These are phyloP conservation scores for Zygosaccharomyces bailii DNA, from an alignment of 805 yeast genomes.

Conservation along the genomic window DNA sequence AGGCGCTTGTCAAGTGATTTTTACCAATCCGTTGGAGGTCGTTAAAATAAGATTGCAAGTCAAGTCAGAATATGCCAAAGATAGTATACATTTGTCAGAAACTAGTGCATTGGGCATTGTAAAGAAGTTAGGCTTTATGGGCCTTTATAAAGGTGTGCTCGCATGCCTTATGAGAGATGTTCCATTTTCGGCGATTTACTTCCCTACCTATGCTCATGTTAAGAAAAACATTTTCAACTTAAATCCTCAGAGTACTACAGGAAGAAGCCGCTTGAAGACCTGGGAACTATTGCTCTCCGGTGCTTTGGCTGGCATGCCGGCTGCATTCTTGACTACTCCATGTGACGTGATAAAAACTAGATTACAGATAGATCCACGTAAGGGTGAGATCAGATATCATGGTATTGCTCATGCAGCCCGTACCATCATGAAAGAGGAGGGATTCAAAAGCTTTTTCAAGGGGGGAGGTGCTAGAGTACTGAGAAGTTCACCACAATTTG, in stretches of 20 bases:
- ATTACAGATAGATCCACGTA: slow-evolving; percentile 76
- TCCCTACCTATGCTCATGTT: slow-evolving; percentile 94
- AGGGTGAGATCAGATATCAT: slow-evolving; percentile 71
- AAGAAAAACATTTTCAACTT: slow-evolving; percentile 78
- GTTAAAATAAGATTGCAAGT: slow-evolving; percentile 93
- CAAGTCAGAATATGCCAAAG: slow-evolving; percentile 64
- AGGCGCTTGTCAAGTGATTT: slow-evolving; percentile 93
- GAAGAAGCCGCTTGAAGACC: slow-evolving; percentile 59
- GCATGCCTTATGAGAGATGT: slow-evolving; percentile 95
- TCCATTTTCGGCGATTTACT: slow-evolving; percentile 94
- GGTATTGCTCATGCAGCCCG: slow-evolving; percentile 76
- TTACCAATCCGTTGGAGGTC: slow-evolving; percentile 94
- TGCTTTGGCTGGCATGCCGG: slow-evolving; percentile 96
- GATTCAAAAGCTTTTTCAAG: slow-evolving; percentile 82
- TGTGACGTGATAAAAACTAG: slow-evolving; percentile 96
- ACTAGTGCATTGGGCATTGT: slow-evolving; percentile 57
- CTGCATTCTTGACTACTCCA: slow-evolving; percentile 95
- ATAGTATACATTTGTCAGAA: slow-evolving; percentile 38
- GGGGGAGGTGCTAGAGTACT: slow-evolving; percentile 94
- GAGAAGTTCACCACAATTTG: slow-evolving; percentile 96
- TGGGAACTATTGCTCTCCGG: slow-evolving; percentile 86
- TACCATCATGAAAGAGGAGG: slow-evolving; percentile 77
- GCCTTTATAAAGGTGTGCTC: slow-evolving; percentile 84
- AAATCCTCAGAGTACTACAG: slow-evolving; percentile 65
- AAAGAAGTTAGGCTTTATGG: slow-evolving; percentile 72